Base-by-base conservation (phyloP, 164 flowering plant species). In the Piper longum region DNA sequence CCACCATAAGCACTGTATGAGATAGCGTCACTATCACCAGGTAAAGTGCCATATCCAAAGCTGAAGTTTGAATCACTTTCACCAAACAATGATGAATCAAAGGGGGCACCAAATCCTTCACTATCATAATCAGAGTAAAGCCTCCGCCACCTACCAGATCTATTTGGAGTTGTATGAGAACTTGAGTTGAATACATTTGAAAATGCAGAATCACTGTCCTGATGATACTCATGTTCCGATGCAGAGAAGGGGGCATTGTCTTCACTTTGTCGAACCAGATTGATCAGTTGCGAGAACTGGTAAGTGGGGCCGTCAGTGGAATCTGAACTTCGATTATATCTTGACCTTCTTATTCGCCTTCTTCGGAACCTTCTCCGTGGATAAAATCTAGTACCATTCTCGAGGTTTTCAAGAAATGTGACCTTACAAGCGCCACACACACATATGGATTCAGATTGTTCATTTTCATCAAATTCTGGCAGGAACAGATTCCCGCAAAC, bases 341-440 rank as follows among this genome's bases (percentile, higher is more conserved):
- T 77, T 55, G 67, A 61, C 71, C 86, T 80, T 68, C 89, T 76
- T 64, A 26, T 26, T 26, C 36, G 36, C 36, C 57, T 52, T 54
- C 55, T 42, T 57, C 16, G 73, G 6, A 5, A 6, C 67, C 79
- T 76, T 64, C 80, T 74, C 66, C 7, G 72, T 66, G 60, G 78
- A 61, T 73, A 65, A 40, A 69, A 72, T 17, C 41, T 81, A 3
- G 63, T 16, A 2, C 84, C 71, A 42, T 78, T 61, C 42, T 69
- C 84, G 48, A 69, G 58, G 74, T 88, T 84, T 70, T 84, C 88
- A 64, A 83, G 76, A 60, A 80, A 71, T 72, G 81, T 66, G 71
- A 75, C 77, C 65, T 82, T 85, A 76, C 98, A 91, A 59, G 88
- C 87, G 43, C 84, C 81, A 67, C 98, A 91, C 44, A 85, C 18